Percentiles rank a stretch among this genome's conserved stretches.
These are phyloP conservation scores for Zangia roseola DNA, from an alignment of 768 basidiomycete species.

Conservation along the genomic window DNA sequence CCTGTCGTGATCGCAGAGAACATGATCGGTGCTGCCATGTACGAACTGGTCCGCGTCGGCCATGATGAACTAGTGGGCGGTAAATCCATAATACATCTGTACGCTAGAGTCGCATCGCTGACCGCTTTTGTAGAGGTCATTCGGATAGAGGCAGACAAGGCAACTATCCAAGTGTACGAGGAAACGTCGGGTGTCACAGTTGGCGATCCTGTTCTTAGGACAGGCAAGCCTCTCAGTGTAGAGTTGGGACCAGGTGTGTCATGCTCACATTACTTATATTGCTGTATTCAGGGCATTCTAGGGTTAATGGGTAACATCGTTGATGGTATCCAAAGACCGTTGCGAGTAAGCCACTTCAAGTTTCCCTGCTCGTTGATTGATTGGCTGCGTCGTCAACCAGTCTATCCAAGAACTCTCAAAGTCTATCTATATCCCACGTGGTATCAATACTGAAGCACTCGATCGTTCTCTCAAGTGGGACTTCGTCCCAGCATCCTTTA, in stretches of 20 bases:
- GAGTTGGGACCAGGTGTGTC: slow-evolving; percentile 91
- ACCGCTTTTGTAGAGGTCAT: slow-evolving; percentile 81
- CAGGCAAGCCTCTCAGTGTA: slow-evolving; percentile 96
- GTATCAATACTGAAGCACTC: slow-evolving; percentile 96
- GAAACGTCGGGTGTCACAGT: slow-evolving; percentile 99
- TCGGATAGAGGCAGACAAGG: slow-evolving; percentile 96
- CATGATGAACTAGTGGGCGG: slow-evolving; percentile 98
- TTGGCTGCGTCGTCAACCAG: slow-evolving; percentile 32
- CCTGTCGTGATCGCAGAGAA: slow-evolving; percentile 97
- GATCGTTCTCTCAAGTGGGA: slow-evolving; percentile 92
- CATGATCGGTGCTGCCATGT: slow-evolving; percentile 96
- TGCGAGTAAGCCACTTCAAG: slow-evolving; percentile 56
- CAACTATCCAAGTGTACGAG: slow-evolving; percentile 98
- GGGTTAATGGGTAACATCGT: slow-evolving; percentile 99
- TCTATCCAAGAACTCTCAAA: slow-evolving; percentile 95
- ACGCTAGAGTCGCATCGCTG: slow-evolving; percentile 4
- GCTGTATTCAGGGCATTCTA: slow-evolving; percentile 29
- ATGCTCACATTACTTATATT: background rate
- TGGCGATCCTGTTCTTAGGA: slow-evolving; percentile 95
- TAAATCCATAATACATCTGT: slow-evolving; percentile 34
- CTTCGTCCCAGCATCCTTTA: slow-evolving; percentile 81
- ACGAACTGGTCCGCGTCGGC: slow-evolving; percentile 96
- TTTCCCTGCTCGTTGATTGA: slow-evolving; percentile 2
- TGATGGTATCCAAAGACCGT: slow-evolving; percentile 93
- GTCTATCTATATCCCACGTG: slow-evolving; percentile 99